Base-by-base conservation (phyloP, 1,284 basidiomycete species). In the Apiotrichum laibachii region DNA sequence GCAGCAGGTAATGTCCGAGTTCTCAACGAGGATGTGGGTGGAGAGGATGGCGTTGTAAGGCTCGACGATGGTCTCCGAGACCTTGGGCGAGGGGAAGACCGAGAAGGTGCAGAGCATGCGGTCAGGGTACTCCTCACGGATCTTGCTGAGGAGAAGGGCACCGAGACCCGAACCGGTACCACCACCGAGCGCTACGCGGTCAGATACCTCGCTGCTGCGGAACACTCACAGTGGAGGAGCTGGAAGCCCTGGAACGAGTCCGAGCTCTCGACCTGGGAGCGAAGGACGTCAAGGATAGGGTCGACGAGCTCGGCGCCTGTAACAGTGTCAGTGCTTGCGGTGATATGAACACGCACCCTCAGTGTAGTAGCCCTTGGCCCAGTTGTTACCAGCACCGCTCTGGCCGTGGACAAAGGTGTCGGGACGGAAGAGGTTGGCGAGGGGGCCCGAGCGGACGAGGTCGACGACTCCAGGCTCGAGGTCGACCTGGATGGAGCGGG, bases 61-160 rank as follows among this genome's bases (percentile, higher is more conserved):
- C 80, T 97, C 94, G 40, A 97, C 92, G 56, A 97, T 87, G 1
- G 94, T 97, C 78, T 97, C 94, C 1, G 92, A 95, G 8, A 96
- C 91, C 78, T 92, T 92, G 3, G 94, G 92, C 39, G 90, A 90
- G 2, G 94, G 94, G 21, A 97, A 80, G 60, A 97, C 83, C 1
- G 92, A 95, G 75, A 92, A 98, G 0, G 94, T 96, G 19, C 90
- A 84, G 57, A 97, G 82, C 90, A 97, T 97, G 60, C 93, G 85
- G 72, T 95, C 92, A 16, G 92, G 91, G 69, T 82, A 93, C 82
- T 94, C 90, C 87, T 95, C 92, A 63, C 90, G 84, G 66, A 94
- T 81, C 77, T 94, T 94, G 53, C 87, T 86, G 43, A 95, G 78
- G 53, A 95, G 80, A 49, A 95, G 80, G 47, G 87, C 87, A 56